A percentile compares a stretch with the other conserved stretches of the same genome.
Evolutionary conservation across 1,284 basidiomycete species (phyloP).

Genomic region (Stereum hirsutum): DNA sequence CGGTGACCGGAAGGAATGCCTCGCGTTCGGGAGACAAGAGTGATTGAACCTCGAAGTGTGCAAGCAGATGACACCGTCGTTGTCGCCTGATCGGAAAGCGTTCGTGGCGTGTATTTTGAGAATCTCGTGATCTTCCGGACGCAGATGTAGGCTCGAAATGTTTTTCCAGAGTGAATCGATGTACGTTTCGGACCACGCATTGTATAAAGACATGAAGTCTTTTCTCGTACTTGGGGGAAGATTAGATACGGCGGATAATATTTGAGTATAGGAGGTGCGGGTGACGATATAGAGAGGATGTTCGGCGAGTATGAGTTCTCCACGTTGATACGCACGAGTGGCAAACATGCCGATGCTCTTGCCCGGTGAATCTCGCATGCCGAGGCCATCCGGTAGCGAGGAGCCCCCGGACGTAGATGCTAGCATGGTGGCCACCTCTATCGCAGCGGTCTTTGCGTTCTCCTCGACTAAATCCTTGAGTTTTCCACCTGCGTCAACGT

Average conservation of each 20-base stretch:
- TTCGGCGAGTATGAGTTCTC: constrained; percentile 6
- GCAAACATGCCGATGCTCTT: constrained; percentile 6
- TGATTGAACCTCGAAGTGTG: constrained; percentile 8
- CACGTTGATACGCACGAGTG: constrained; percentile 2
- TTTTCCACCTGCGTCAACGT: background rate
- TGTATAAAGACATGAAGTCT: no score
- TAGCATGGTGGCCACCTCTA: background rate
- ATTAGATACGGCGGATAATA: no score
- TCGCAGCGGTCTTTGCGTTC: background rate
- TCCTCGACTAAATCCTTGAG: background rate
- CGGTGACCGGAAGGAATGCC: constrained; percentile 4
- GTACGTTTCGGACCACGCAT: no score
- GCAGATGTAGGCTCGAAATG: no score
- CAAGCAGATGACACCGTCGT: constrained; percentile 1
- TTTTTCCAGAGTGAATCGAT: no score
- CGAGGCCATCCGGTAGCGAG: background rate
- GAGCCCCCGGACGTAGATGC: background rate
- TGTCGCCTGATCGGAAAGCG: constrained; percentile 1
- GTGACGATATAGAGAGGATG: constrained; percentile 2
- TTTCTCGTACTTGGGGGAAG: no score
- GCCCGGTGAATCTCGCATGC: background rate
- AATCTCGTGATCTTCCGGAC: no score
- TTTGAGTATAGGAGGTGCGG: no score
- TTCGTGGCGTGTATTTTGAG: constrained; percentile 3
- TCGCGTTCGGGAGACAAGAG: constrained; percentile 10